Base-by-base conservation (phyloP, 139 green algal genomes). In the Chlamydomonas sphaeroides region DNA sequence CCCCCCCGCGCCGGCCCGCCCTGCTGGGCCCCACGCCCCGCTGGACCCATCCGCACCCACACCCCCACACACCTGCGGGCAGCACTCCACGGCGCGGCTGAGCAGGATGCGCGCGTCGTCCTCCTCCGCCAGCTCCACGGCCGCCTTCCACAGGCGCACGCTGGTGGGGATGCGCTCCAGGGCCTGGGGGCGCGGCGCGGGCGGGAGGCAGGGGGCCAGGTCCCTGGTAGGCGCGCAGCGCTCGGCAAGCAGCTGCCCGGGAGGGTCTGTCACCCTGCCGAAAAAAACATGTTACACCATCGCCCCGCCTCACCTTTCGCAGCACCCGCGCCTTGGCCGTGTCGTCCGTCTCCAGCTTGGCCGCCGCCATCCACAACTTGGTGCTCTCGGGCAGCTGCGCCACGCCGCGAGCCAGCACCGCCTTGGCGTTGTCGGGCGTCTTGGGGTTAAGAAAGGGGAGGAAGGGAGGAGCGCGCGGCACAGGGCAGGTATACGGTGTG, bases 81-180 rank as follows among this genome's bases (percentile, higher is more conserved):
- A 98, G 91, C 97, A 99, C 93, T 99, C 97, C 76, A 99, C 96
- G 14, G 97, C 97, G 18, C 97, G 85, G 14, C 91, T 92, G 41
- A 98, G 92, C 84, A 97, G 80, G 28, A 97, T 89, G 56, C 93
- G 85, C 15, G 95, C 95, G 86, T 99, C 97, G 45, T 98, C 97
- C 82, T 98, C 94, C 28, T 87, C 88, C 23, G 92, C 93, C 65
- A 99, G 89, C 77, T 99, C 97, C 59, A 99, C 96, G 28, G 95
- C 94, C 45, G 94, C 94, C 86, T 99, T 99, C 97, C 97, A 99
- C 80, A 99, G 89, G n/a, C 90, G 87, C 73, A 99, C 93, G 45
- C 69, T 89, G 79, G 90, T 93, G 14, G 97, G 96, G 48, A 98
- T 92, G 69, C 95, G 93, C 90, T 80, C 74, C 74, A 80, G 57